These are phyloP conservation scores for Talaromyces thailandensis DNA, from an alignment of 495 filamentous ascomycete genomes.

Conservation along the genomic window DNA sequence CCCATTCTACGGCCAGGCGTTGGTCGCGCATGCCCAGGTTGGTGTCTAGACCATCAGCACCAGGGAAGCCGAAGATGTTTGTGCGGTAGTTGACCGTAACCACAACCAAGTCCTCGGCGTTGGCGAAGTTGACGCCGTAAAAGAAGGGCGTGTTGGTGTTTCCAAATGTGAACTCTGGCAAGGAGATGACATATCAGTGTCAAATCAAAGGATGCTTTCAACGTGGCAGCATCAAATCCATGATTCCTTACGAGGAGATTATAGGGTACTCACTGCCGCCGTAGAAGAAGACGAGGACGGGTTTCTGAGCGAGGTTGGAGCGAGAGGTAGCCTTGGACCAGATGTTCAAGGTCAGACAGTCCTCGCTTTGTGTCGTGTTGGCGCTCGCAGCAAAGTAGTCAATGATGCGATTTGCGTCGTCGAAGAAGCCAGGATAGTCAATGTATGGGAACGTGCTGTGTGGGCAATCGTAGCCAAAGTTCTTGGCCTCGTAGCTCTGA, in stretches of 20 bases:
- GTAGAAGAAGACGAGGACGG: constrained; percentile 26
- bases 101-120: constrained; percentile 31
- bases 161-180: constrained; percentile 20
- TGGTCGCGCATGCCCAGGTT: constrained; percentile 39
- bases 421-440: constrained; percentile 14
- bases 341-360: constrained; percentile 36
- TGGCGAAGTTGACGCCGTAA: constrained; percentile 26
- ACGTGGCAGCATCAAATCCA: background rate
- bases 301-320: constrained; percentile 13
- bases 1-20: constrained; percentile 41
- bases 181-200: background rate
- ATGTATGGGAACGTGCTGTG: constrained; percentile 7
- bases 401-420: constrained; percentile 7
- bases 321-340: constrained; percentile 11
- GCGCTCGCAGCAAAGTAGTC: background rate
- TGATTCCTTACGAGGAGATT: constrained; percentile 2
- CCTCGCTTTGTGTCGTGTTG: constrained; percentile 18
- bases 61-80: constrained; percentile 42
- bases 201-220: background rate
- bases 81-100: constrained; percentile 29
- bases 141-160: constrained; percentile 30
- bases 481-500: constrained; percentile 9
- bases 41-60: constrained; percentile 21
- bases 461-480: constrained; percentile 14
- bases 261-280: constrained; percentile 23